Conservation (phyloP, 768 basidiomycete species). For the Tulasnella sp. region DNA sequence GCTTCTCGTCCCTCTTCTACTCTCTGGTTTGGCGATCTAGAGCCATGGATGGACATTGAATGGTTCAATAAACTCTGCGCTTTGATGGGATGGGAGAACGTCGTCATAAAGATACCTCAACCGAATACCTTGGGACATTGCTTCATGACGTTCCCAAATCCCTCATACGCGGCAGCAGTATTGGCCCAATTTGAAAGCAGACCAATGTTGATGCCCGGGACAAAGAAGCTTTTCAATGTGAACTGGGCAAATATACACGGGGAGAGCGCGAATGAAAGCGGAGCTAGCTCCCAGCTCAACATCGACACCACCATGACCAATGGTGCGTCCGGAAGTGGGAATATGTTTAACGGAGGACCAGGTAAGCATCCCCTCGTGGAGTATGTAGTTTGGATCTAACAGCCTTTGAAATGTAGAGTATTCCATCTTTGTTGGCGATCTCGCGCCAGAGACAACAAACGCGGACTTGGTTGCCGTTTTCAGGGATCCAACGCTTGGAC, state of each 20-base stretch:
- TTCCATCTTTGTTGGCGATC: slow-evolving; percentile 88
- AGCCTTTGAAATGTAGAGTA: too few species aligned
- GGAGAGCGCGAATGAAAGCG: too few species aligned
- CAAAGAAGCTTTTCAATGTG: slow-evolving; percentile 63
- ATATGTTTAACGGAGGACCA: too few species aligned
- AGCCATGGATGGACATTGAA: slow-evolving; percentile 96
- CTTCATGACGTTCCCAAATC: slow-evolving; percentile 72
- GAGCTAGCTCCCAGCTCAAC: slow-evolving; percentile 28
- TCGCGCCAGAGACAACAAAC: slow-evolving; percentile 86
- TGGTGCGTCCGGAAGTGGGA: too few species aligned
- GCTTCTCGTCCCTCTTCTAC: too few species aligned
- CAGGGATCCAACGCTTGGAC: slow-evolving; percentile 75
- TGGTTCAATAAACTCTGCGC: slow-evolving; percentile 79
- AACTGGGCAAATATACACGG: slow-evolving; percentile 56
- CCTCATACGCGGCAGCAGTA: slow-evolving; percentile 53
- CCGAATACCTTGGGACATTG: slow-evolving; percentile 80
- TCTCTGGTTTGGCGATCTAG: slow-evolving; percentile 78
- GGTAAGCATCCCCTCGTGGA: slow-evolving; percentile 6
- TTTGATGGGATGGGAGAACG: slow-evolving; percentile 76
- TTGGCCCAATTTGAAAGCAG: slow-evolving; percentile 36
- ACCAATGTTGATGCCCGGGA: slow-evolving; percentile 62
- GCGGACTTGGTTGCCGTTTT: slow-evolving; percentile 92
- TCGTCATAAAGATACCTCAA: slow-evolving; percentile 57
- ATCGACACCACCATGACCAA: slow-evolving; percentile 20
- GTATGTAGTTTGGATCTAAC: too few species aligned